Conservation (phyloP, 1,284 basidiomycete genomes). For the Ganoderma resinaceum region DNA sequence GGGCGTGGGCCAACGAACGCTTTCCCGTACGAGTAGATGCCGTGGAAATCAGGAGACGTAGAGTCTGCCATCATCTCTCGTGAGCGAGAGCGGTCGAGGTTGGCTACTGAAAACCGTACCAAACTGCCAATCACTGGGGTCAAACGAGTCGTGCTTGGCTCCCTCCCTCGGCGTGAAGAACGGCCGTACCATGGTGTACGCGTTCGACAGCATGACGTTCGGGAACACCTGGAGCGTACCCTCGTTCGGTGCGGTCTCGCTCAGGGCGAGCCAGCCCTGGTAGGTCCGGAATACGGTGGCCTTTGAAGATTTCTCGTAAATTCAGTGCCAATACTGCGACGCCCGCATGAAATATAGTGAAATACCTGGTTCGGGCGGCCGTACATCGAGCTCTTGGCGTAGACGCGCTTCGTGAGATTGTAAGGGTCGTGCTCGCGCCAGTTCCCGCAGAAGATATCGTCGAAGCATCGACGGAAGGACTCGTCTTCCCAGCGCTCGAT, state of each 20-base stretch:
- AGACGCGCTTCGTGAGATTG: slow-evolving; percentile 65
- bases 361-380: slow-evolving; percentile 60
- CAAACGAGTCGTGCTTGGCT: slow-evolving; percentile 50
- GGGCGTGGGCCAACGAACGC: slow-evolving; percentile 63
- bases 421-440: slow-evolving; percentile 81
- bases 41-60: slow-evolving; percentile 63
- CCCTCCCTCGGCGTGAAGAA: slow-evolving; percentile 72
- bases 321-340: background rate
- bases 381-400: slow-evolving; percentile 68
- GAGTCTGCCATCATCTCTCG: slow-evolving; percentile 48
- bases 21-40: slow-evolving; percentile 49
- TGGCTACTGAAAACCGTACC: slow-evolving; percentile 49
- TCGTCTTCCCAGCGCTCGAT: slow-evolving; percentile 90
- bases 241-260: slow-evolving; percentile 75
- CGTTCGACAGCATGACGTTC: slow-evolving; percentile 73
- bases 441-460: slow-evolving; percentile 68
- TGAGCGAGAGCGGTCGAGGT: background rate
- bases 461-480: slow-evolving; percentile 70
- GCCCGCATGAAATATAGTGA: slow-evolving; percentile 5
- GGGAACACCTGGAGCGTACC: slow-evolving; percentile 87
- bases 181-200: slow-evolving; percentile 84
- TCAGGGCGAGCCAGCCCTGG: slow-evolving; percentile 81
- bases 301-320: slow-evolving; percentile 37
- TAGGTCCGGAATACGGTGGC: slow-evolving; percentile 80
- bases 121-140: slow-evolving; percentile 74